A percentile compares a stretch with the other conserved stretches of the same genome.
Evolutionary conservation across 2,329 filamentous ascomycete genomes (phyloP).

Genomic region (Xylariales sp.): DNA sequence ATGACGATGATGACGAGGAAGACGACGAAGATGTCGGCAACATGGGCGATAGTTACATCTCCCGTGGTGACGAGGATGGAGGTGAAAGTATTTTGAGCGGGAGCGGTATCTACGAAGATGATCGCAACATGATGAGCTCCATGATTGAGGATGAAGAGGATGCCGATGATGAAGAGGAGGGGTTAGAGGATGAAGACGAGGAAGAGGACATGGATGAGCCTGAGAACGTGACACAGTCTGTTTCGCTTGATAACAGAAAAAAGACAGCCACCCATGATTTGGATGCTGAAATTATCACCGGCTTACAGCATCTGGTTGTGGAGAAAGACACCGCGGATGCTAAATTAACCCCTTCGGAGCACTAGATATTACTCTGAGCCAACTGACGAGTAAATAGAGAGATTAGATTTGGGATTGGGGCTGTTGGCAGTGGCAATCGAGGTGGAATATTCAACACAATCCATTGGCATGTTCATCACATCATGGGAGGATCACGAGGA

Average conservation of each 20-base stretch:
- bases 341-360: too few species aligned
- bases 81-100: constrained; percentile 38
- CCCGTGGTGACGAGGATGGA: constrained; percentile 32
- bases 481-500: too few species aligned
- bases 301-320: constrained; percentile 48
- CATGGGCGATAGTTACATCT: constrained; percentile 40
- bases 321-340: constrained; percentile 23
- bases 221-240: constrained; percentile 32
- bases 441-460: too few species aligned
- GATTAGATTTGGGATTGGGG: too few species aligned
- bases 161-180: constrained; percentile 27
- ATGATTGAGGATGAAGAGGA: constrained; percentile 32
- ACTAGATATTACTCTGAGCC: too few species aligned
- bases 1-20: constrained; percentile 30
- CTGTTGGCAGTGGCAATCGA: too few species aligned
- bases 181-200: constrained; percentile 29
- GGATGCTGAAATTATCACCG: constrained; percentile 55
- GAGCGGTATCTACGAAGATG: constrained; percentile 38
- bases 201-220: constrained; percentile 26
- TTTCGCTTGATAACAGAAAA: constrained; percentile 3
- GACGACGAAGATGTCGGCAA: constrained; percentile 38
- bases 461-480: too few species aligned
- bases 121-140: constrained; percentile 35
- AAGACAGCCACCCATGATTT: constrained; percentile 36
- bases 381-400: too few species aligned